Percentiles rank a stretch among this genome's conserved stretches.
Conservation (phyloP, 139 green algal species). For the Picochlorum sp. region DNA sequence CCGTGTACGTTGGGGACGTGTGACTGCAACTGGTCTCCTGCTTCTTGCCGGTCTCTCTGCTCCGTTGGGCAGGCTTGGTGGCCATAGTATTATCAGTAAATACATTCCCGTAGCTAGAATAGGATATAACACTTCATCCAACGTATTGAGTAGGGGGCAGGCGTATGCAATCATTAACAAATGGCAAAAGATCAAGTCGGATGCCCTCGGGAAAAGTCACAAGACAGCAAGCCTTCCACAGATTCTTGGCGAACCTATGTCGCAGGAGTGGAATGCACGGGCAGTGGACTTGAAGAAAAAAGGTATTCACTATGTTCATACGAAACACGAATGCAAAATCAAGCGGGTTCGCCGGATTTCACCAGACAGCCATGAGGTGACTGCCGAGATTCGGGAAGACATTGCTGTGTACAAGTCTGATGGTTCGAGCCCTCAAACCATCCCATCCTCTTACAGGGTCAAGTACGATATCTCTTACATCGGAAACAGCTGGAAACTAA, state of each 20-base stretch:
- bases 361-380: not conserved
- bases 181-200: conserved; percentile 13
- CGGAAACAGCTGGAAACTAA: not conserved
- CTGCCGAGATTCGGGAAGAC: conserved; percentile 16
- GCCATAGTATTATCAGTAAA: not conserved
- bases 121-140: not conserved
- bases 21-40: conserved; percentile 8
- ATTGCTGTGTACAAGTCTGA: conserved; percentile 13
- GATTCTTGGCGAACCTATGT: conserved; percentile 16
- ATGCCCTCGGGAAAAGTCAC: conserved; percentile 16
- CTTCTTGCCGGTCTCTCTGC: conserved; percentile 4
- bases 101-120: not conserved
- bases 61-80: conserved; percentile 1
- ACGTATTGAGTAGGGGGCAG: not conserved
- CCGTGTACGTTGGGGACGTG: conserved; percentile 14
- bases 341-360: conserved; percentile 6
- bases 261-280: conserved; percentile 20
- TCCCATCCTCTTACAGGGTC: conserved; percentile 17
- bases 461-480: not conserved
- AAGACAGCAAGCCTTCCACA: not conserved
- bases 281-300: conserved; percentile 18
- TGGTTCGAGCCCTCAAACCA: not conserved
- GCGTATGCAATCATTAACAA: conserved; percentile 6
- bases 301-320: conserved; percentile 27
- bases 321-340: conserved; percentile 16